phyloP scores from a whole-genome alignment of 2,329 filamentous ascomycete genomes.

The Beauveria australis region DNA sequence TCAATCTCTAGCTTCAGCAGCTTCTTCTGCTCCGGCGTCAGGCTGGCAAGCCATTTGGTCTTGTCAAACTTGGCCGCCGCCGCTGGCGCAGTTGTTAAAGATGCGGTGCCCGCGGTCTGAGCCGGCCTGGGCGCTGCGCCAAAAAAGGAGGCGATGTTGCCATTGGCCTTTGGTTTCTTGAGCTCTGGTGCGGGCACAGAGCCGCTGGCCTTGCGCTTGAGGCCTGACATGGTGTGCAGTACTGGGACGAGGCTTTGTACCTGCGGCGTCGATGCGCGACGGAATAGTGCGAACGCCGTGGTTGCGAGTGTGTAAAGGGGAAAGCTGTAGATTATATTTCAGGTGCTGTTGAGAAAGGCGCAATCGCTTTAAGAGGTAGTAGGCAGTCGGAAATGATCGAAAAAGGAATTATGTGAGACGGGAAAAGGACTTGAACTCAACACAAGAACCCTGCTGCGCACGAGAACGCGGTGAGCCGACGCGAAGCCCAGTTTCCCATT shows the following conservation, averaged over 20 bases:
- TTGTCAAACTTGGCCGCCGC: constrained; percentile 66
- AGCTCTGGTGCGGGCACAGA: constrained; percentile 36
- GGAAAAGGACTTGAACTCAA: not conserved
- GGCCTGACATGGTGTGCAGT: constrained; percentile 36
- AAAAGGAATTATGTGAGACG: not conserved
- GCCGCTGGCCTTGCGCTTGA: constrained; percentile 59
- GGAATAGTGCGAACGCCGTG: not conserved
- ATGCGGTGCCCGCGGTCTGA: constrained; percentile 19
- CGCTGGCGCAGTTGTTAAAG: constrained; percentile 21
- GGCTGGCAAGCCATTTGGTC: constrained; percentile 72
- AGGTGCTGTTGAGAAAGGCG: not conserved
- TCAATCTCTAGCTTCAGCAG: constrained; percentile 85
- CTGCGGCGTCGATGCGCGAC: not conserved
- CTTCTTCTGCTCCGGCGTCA: constrained; percentile 73
- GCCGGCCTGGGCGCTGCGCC: constrained; percentile 51
- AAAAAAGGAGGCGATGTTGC: constrained; percentile 86
- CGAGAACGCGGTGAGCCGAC: not conserved
- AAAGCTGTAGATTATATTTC: not conserved
- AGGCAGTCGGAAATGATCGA: not conserved
- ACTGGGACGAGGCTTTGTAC: not conserved
- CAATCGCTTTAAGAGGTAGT: not conserved
- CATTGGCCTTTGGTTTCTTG: constrained; percentile 68
- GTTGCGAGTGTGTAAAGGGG: not conserved
- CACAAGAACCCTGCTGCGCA: not conserved
- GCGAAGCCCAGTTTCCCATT: constrained; percentile 7